Evolutionary conservation across 495 filamentous ascomycete species (phyloP), one percentile per base, ranked within the genome.

Genomic region (Tuber magnatum): DNA sequence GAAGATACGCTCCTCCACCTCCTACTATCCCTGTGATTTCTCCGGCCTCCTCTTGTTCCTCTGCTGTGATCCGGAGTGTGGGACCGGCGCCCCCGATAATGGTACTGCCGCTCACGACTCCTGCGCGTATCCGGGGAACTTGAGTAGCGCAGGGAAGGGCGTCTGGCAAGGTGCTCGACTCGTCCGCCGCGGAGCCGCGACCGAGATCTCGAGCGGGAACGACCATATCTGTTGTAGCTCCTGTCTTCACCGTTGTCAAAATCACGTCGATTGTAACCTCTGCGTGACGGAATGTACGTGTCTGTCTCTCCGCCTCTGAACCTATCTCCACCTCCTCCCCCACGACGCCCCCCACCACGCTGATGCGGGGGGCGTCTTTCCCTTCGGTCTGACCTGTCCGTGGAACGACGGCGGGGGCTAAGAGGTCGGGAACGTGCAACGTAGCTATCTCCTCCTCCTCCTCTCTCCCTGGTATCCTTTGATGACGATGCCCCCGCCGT

Each of bases 201-300:
- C 73, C 74, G 78, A 46, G 77, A 80, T 74, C 79, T 77, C 73
- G 78, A 80, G 78, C 78, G 78, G 75, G 78, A 80, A 77, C 78
- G 78, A 72, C 79, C 79, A 80, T 71, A 80, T 71, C 78, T 76
- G 70, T 71, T 74, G 56, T 65, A 65, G 80, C 70, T 78, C 70
- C 81, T 83, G 71, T 83, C 84, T 81, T 82, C 83, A 75, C 82
- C 75, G 80, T 83, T 83, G 70, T 84, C 83, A 76, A 83, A 83
- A 82, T 80, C 80, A 75, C 81, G 78, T 74, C 79, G 81, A 73
- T 80, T 76, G 76, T 81, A 82, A 73, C 83, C 83, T 71, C 84
- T 83, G 73, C 86, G 86, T 69, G 80, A 83, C 56, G 87, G 87
- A 71, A 87, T 83, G 76, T 88, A 88, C 74, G 85, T 85, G 82